Conservation (phyloP, 2,329 filamentous ascomycete genomes). For the Furcasterigmium sp. region DNA sequence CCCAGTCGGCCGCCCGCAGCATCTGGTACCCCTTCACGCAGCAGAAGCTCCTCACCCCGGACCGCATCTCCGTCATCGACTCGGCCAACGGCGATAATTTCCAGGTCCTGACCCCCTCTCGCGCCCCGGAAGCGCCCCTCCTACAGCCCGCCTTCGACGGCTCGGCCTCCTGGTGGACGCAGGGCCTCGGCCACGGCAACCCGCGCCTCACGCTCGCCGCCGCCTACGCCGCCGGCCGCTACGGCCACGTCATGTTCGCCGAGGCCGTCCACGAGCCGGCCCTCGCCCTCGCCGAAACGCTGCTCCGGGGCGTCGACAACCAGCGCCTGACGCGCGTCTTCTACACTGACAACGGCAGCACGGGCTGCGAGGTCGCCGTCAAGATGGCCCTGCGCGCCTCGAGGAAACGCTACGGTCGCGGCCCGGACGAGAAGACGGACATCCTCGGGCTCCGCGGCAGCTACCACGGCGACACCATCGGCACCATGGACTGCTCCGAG, state of each 20-base stretch:
- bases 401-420: constrained; percentile 61
- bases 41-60: constrained; percentile 56
- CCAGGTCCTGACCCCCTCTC: constrained; percentile 42
- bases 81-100: constrained; percentile 78
- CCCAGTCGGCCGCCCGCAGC: constrained; percentile 50
- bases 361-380: constrained; percentile 75
- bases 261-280: constrained; percentile 76
- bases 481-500: constrained; percentile 80
- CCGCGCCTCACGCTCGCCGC: constrained; percentile 66
- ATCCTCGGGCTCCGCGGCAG: constrained; percentile 73
- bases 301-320: constrained; percentile 57
- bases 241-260: constrained; percentile 87
- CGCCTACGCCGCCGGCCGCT: constrained; percentile 75
- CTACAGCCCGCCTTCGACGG: constrained; percentile 71
- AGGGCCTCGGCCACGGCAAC: constrained; percentile 78
- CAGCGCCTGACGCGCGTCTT: constrained; percentile 67
- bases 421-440: constrained; percentile 50
- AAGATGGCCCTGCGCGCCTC: constrained; percentile 79
- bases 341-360: constrained; percentile 80
- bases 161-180: constrained; percentile 89
- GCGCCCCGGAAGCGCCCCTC: constrained; percentile 20
- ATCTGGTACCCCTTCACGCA: constrained; percentile 92
- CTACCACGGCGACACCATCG: constrained; percentile 85
- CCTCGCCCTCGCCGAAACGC: constrained; percentile 58
- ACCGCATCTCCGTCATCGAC: constrained; percentile 70